Evolutionary conservation across 805 yeast species (phyloP).

Genomic region (Saccharomyces jurei): DNA sequence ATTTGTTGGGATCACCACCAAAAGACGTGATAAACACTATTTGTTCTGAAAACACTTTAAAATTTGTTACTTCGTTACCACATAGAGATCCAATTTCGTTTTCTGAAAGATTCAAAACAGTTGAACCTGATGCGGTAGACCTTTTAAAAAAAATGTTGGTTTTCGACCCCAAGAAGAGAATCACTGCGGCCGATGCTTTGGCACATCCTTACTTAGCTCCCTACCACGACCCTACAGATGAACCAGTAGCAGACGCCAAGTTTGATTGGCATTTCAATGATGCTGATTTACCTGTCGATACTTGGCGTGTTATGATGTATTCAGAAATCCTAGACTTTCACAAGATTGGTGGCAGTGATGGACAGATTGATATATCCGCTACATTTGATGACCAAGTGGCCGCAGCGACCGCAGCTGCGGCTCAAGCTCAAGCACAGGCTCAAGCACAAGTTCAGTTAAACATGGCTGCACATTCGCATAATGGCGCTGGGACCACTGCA

Average conservation of each 20-base stretch:
- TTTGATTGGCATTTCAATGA: constrained; percentile 98
- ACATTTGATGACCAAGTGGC: constrained; percentile 32
- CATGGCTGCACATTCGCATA: not conserved
- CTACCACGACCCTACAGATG: constrained; percentile 95
- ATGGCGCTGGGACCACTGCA: not conserved
- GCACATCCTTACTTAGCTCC: constrained; percentile 88
- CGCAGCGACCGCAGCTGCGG: constrained; percentile 32
- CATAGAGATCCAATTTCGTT: constrained; percentile 88
- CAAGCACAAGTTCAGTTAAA: constrained; percentile 10
- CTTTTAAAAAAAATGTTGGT: constrained; percentile 82
- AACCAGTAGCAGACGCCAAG: constrained; percentile 84
- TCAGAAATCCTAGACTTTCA: constrained; percentile 94
- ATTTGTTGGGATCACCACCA: constrained; percentile 92
- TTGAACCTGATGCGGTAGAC: constrained; percentile 83
- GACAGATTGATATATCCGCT: constrained; percentile 29
- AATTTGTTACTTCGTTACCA: constrained; percentile 91
- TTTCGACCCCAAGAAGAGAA: constrained; percentile 90
- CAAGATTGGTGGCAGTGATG: constrained; percentile 56
- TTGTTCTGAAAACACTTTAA: constrained; percentile 88
- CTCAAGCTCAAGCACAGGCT: constrained; percentile 28
- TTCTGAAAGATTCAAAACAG: constrained; percentile 66
- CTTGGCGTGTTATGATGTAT: constrained; percentile 99
- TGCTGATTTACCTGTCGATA: constrained; percentile 93
- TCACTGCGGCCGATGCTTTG: constrained; percentile 85
- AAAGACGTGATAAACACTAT: constrained; percentile 92